Conservation (phyloP, 176 grass and related monocot species). For the Musa beccarii region DNA sequence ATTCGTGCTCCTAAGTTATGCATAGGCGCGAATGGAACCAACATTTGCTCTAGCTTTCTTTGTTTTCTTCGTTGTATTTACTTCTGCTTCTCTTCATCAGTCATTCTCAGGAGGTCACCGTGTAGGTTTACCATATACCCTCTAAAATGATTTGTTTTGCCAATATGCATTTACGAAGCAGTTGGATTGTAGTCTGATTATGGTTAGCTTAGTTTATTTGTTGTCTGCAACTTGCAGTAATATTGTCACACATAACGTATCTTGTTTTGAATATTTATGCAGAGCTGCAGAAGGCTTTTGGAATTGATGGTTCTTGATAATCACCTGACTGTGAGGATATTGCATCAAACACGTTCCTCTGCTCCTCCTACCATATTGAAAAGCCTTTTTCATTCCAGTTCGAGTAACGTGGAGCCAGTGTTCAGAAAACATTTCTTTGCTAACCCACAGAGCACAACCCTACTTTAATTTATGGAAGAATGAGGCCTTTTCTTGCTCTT, state of each 20-base stretch:
- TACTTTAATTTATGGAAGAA: slow-evolving; percentile 39
- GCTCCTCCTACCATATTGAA: slow-evolving; percentile 48
- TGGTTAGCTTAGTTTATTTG: not conserved
- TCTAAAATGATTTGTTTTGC: no score
- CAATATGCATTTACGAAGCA: no score
- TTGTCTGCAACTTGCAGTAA: no score
- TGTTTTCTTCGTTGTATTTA: no score
- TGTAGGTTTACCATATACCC: no score
- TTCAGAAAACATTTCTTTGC: slow-evolving; percentile 55
- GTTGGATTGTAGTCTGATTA: not conserved
- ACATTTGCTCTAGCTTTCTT: no score
- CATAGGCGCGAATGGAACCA: no score
- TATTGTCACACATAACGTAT: not conserved
- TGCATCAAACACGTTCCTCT: slow-evolving; percentile 30
- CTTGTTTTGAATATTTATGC: slow-evolving; percentile 20
- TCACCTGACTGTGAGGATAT: slow-evolving; percentile 39
- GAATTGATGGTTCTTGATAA: slow-evolving; percentile 42
- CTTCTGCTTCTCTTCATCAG: no score
- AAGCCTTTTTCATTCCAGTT: slow-evolving; percentile 25
- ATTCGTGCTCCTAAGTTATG: no score
- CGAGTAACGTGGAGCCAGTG: slow-evolving; percentile 13
- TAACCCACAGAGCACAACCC: slow-evolving; percentile 53
- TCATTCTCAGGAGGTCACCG: no score
- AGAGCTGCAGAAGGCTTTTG: slow-evolving; percentile 78
- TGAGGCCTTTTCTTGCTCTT: not conserved